Conservation (phyloP, 805 yeast species). For the Metschnikowia santaceciliae region DNA sequence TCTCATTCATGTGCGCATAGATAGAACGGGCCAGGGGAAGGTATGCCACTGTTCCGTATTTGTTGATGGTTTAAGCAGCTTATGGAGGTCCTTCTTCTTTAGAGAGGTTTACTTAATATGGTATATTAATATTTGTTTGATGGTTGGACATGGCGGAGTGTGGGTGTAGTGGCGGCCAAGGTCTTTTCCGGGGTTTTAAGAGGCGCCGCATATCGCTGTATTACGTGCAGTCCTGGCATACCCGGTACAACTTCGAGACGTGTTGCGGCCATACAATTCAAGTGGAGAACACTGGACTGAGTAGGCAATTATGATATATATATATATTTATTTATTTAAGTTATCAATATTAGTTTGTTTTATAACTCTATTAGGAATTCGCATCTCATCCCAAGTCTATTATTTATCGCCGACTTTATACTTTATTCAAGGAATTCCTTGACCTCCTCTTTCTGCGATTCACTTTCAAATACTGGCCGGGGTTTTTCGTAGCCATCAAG, state of each 20-base stretch:
- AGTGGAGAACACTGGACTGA: too few species aligned
- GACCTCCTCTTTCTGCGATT: conserved; percentile 3
- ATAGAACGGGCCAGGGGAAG: neutral
- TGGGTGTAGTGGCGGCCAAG: too few species aligned
- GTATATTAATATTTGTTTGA: too few species aligned
- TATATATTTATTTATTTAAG: too few species aligned
- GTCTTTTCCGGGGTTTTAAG: too few species aligned
- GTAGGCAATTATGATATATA: too few species aligned
- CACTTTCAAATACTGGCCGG: conserved; percentile 37
- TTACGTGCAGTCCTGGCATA: neutral
- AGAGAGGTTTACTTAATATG: neutral
- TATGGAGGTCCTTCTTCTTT: neutral
- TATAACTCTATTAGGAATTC: neutral
- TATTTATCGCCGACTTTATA: too few species aligned
- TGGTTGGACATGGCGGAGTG: too few species aligned
- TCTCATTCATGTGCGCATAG: neutral
- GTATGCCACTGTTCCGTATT: neutral
- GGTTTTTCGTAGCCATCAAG: conserved; percentile 43
- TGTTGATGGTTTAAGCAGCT: too few species aligned
- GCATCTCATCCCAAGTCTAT: too few species aligned
- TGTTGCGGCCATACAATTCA: too few species aligned
- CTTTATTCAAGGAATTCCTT: neutral
- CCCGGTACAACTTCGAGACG: neutral
- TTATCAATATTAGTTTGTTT: too few species aligned
- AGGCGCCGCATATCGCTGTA: neutral